These are phyloP conservation scores for Kwoniella dendrophila DNA, from an alignment of 768 basidiomycete species.

Conservation along the genomic window DNA sequence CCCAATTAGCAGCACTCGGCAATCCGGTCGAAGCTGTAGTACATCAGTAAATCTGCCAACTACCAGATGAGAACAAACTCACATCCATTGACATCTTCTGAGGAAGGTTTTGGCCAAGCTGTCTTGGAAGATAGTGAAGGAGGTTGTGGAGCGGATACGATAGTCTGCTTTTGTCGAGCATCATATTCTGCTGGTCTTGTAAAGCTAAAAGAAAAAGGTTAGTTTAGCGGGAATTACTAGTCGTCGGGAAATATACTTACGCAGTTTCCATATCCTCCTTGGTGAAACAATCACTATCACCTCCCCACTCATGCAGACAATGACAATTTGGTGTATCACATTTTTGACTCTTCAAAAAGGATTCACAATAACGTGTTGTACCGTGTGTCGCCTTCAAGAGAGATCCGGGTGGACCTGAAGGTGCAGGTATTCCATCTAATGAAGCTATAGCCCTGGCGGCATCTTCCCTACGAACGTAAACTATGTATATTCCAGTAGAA, in stretches of 20 bases:
- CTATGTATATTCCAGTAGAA: constrained; percentile 83
- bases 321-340: constrained; percentile 84
- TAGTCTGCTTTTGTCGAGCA: constrained; percentile 44
- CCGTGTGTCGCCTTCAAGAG: constrained; percentile 92
- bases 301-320: constrained; percentile 97
- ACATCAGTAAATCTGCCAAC: constrained; percentile 3
- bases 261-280: constrained; percentile 93
- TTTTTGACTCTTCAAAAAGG: constrained; percentile 78
- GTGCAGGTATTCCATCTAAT: constrained; percentile 87
- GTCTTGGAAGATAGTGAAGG: constrained; percentile 38
- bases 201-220: constrained; percentile 18
- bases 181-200: constrained; percentile 46
- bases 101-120: constrained; percentile 46
- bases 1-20: constrained; percentile 48
- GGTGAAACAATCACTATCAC: constrained; percentile 95
- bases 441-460: constrained; percentile 89
- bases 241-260: constrained; percentile 64
- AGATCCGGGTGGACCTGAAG: constrained; percentile 77
- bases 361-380: constrained; percentile 97
- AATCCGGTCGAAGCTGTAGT: constrained; percentile 28
- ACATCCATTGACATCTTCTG: constrained; percentile 43
- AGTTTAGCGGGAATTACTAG: no score
- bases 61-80: constrained; percentile 6
- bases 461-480: constrained; percentile 90
- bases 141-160: constrained; percentile 21